Base-by-base conservation (phyloP, 2,329 filamentous ascomycete genomes). In the Cladosporium sp. region DNA sequence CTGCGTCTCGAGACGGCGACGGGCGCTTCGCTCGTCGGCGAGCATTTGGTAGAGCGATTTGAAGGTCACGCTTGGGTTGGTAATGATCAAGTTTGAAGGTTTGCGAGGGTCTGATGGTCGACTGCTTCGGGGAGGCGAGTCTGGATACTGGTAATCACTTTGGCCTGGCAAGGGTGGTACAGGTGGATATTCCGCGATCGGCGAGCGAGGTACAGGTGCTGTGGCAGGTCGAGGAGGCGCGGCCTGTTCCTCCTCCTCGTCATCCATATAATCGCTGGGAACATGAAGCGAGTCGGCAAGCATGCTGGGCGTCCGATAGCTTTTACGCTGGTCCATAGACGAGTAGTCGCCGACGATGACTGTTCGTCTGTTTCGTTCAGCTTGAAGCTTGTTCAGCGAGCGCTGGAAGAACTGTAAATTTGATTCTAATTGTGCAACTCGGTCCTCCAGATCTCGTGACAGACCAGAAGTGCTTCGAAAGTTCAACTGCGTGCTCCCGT, bases 21-120 rank as follows among this genome's bases (percentile, higher is more conserved):
- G 68, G 2, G 71, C 71, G 7, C 66, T 66, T n/a, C 72, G 68
- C 59, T 74, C 72, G 60, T 72, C 69, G 37, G 70, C 62, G n/a
- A 74, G 67, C 68, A 73, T 72, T 49, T 72, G 69, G 61, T 73
- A 74, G 5, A 74, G 66, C 1, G 71, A 69, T 25, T 66, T 66
- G 64, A 73, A 71, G 4, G 69, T 70, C 22, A 61, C 51, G 17
- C 49, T 59, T 3, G 63, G 51, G 12, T 60, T 58, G 19, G 39
- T 57, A 39, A 40, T 51, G 36, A 58, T 52, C 9, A 52, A 20
- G 28, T 51, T 45, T 6, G 55, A 58, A 2, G 55, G 47, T 7
- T 58, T 50, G 22, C 38, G 38, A 19, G 42, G 22, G 38, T 22
- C 43, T 15, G 36, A 39, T 7, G 49, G 22, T 30, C 37, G 36